Conservation (phyloP, 305 asterid genomes). For the Rubia tinctorum region DNA sequence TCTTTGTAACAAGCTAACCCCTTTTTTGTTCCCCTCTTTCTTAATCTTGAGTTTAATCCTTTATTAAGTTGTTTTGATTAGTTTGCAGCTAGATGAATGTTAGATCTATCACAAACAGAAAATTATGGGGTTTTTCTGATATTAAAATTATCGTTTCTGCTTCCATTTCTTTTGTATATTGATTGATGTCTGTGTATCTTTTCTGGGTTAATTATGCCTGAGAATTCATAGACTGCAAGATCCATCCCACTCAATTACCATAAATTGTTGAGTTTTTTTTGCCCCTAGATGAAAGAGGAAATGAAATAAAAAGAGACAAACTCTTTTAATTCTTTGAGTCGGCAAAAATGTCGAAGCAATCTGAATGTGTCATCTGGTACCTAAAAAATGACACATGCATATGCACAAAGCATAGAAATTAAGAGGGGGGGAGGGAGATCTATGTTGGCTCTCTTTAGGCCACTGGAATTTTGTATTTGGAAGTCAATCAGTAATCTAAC, state of each 20-base stretch:
- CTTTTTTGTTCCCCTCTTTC: neutral
- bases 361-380: neutral
- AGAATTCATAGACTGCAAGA: neutral
- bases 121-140: too few relatives aligned
- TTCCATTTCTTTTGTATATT: neutral
- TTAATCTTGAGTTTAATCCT: neutral
- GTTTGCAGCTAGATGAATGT: neutral
- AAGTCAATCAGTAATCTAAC: neutral
- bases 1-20: neutral
- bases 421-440: neutral
- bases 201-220: neutral
- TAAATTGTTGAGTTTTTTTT: neutral
- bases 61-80: neutral
- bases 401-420: neutral
- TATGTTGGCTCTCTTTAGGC: neutral
- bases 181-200: neutral
- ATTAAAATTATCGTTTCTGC: too few relatives aligned
- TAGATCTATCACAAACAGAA: conserved; percentile 17
- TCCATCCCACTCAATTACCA: neutral
- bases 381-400: neutral
- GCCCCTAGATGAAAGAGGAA: neutral
- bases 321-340: neutral
- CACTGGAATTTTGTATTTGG: neutral
- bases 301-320: neutral
- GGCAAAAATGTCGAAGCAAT: neutral